Conservation (phyloP, 257 asterid species). For the Ophiorrhiza pumila region DNA sequence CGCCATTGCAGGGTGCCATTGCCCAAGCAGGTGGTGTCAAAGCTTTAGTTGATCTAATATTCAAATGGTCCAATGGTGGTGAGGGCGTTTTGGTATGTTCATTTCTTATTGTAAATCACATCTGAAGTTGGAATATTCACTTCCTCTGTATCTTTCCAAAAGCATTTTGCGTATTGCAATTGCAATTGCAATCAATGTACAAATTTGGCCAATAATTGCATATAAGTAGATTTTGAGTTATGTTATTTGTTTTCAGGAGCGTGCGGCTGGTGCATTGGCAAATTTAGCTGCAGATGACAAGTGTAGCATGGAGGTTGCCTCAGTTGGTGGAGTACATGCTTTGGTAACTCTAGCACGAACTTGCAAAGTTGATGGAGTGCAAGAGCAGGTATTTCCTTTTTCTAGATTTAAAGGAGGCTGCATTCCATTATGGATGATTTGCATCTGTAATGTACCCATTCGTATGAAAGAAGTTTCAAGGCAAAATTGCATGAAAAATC, state of each 20-base stretch:
- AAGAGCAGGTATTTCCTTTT: constrained; percentile 63
- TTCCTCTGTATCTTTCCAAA: not conserved
- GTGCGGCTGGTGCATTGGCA: constrained; percentile 90
- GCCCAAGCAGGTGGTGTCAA: constrained; percentile 82
- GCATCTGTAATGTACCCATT: not conserved
- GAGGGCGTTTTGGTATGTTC: constrained; percentile 76
- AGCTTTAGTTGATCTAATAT: constrained; percentile 78
- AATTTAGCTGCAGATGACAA: constrained; percentile 94
- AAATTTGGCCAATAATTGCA: not conserved
- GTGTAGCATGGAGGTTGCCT: constrained; percentile 81
- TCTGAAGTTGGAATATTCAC: constrained; percentile 13
- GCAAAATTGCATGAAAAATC: not conserved
- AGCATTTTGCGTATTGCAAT: not conserved
- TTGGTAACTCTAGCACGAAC: constrained; percentile 67
- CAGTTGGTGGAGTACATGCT: constrained; percentile 71
- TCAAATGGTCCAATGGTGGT: constrained; percentile 73
- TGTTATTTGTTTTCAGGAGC: constrained; percentile 51
- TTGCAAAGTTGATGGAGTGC: constrained; percentile 83
- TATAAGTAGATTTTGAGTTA: not conserved
- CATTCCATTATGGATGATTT: not conserved
- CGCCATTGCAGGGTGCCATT: constrained; percentile 61
- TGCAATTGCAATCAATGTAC: constrained; percentile 7
- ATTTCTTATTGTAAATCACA: not conserved
- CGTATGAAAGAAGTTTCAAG: no score
- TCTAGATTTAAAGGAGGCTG: constrained; percentile 3